These are phyloP conservation scores for Calocybe cyanea DNA, from an alignment of 768 basidiomycete species.

Conservation along the genomic window DNA sequence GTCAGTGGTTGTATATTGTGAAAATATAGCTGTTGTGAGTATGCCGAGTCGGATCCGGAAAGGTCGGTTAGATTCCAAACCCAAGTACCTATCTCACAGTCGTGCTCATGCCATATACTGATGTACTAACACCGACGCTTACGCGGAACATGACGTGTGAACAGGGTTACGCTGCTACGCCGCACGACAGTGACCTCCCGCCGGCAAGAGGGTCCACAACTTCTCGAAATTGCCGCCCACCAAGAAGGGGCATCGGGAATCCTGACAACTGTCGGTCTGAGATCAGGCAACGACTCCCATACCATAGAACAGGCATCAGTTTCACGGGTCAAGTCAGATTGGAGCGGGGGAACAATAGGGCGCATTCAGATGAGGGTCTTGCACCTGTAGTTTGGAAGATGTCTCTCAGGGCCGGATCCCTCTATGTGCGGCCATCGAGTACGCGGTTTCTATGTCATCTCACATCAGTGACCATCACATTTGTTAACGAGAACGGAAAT, in stretches of 20 bases:
- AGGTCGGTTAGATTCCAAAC: not conserved
- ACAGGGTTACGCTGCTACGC: too few species aligned
- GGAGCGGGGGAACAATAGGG: constrained; percentile 6
- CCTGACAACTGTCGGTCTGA: not conserved
- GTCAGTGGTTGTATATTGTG: constrained; percentile 8
- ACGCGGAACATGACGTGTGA: too few species aligned
- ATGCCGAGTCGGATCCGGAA: constrained; percentile 1
- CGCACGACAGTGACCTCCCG: too few species aligned
- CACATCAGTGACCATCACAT: too few species aligned
- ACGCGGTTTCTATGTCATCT: too few species aligned
- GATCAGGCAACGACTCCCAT: constrained; percentile 14
- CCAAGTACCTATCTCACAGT: not conserved
- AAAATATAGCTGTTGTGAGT: too few species aligned
- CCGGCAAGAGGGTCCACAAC: not conserved
- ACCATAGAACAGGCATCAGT: constrained; percentile 10
- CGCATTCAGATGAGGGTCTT: too few species aligned
- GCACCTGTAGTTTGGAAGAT: not conserved
- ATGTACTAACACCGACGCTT: not conserved
- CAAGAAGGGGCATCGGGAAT: not conserved
- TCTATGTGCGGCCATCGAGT: too few species aligned
- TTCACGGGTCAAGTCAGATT: constrained; percentile 1
- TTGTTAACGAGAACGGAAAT: too few species aligned
- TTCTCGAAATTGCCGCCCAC: not conserved
- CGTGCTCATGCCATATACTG: not conserved
- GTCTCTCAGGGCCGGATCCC: not conserved